phyloP scores from a whole-genome alignment of 306 rosid species.

The Mimosa pudica region DNA sequence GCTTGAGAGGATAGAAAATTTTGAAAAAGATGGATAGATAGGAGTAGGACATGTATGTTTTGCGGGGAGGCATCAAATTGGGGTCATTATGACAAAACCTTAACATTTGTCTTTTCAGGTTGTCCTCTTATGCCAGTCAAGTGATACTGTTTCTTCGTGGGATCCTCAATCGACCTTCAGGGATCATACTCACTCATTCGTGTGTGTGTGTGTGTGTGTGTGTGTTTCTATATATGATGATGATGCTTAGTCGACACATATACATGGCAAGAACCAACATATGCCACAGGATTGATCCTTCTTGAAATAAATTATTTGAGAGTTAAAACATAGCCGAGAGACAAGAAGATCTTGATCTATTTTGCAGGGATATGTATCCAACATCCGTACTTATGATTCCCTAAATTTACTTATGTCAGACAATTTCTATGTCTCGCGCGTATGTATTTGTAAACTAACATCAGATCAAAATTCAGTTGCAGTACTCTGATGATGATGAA shows the following conservation, averaged over 20 bases:
- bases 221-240: background rate
- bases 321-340: constrained; percentile 28
- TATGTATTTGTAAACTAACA: background rate
- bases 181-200: constrained; percentile 13
- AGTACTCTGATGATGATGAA: background rate
- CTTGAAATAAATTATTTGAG: constrained; percentile 27
- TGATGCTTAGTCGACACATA: constrained; percentile 29
- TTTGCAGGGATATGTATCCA: constrained; percentile 42
- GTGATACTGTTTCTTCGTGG: constrained; percentile 54
- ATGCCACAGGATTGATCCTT: background rate
- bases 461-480: background rate
- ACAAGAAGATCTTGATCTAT: constrained; percentile 50
- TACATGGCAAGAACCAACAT: background rate
- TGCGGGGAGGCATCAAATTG: constrained; percentile 51
- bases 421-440: constrained; percentile 27
- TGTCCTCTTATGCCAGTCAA: constrained; percentile 68
- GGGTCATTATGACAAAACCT: constrained; percentile 87
- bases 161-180: constrained; percentile 37
- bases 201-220: no score
- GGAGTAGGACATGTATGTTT: constrained; percentile 52
- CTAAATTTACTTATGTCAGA: constrained; percentile 10
- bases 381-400: constrained; percentile 27
- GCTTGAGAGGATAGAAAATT: constrained; percentile 50
- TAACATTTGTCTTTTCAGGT: constrained; percentile 91
- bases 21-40: constrained; percentile 40